Conservation (phyloP, 305 asterid genomes). For the Solanum hybrid region DNA sequence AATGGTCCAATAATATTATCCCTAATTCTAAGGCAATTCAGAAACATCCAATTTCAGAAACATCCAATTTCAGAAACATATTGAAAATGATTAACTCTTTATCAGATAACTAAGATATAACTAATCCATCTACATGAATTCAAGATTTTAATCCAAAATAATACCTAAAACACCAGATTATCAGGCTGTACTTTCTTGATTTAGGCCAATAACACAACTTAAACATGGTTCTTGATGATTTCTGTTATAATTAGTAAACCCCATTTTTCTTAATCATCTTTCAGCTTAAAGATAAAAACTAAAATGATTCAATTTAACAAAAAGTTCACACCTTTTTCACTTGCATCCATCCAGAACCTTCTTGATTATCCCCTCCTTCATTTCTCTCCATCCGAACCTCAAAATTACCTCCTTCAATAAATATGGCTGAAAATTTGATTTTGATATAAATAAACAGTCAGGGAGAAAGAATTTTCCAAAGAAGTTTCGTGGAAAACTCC, state of each 20-base stretch:
- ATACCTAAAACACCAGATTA: not conserved
- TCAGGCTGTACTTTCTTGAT: not conserved
- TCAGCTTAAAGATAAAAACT: not conserved
- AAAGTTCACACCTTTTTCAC: constrained; percentile 76
- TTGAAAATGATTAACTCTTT: not conserved
- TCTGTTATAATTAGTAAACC: not conserved
- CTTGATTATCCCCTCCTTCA: constrained; percentile 62
- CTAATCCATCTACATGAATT: not conserved
- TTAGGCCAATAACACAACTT: not conserved
- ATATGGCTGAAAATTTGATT: not conserved
- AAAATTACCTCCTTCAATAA: not conserved
- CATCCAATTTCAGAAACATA: constrained; percentile 1
- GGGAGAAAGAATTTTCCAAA: not conserved
- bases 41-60: not conserved
- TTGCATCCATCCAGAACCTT: constrained; percentile 96
- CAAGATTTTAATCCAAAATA: not conserved
- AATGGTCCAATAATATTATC: not conserved
- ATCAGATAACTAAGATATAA: not conserved
- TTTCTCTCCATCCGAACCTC: constrained; percentile 44
- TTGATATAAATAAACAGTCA: not conserved
- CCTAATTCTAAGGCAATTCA: not conserved
- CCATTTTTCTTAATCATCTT: not conserved
- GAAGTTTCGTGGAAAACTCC: not conserved
- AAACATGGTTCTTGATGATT: not conserved
- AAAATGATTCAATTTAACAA: constrained; percentile 6